phyloP scores from a whole-genome alignment of 2,329 filamentous ascomycete genomes.

The Xylariaceae sp. region DNA sequence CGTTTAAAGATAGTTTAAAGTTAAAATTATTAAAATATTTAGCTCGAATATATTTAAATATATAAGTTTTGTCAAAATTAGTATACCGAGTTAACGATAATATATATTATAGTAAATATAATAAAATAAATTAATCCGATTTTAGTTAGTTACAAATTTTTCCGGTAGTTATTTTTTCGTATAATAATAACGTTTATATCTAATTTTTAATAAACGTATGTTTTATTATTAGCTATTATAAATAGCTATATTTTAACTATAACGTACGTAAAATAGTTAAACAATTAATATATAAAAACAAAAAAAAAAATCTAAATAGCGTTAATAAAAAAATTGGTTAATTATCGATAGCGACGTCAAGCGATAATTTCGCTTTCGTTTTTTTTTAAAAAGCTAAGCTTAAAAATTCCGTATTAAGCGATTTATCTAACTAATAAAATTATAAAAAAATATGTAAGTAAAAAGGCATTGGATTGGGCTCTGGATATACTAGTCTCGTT shows the following conservation, averaged over 20 bases:
- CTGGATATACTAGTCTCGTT: neutral
- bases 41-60: neutral
- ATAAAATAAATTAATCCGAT: neutral
- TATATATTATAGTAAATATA: neutral
- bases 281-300: no score
- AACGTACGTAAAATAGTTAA: no score
- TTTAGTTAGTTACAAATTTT: neutral
- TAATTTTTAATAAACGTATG: no score
- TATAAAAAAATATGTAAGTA: neutral
- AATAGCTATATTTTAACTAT: no score
- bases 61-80: neutral
- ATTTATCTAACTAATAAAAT: neutral
- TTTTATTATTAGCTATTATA: no score
- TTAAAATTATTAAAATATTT: neutral
- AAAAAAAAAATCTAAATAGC: no score
- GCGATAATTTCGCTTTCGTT: neutral
- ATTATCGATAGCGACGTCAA: neutral
- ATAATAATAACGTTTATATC: neutral
- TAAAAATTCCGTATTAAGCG: neutral
- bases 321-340: neutral
- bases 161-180: neutral
- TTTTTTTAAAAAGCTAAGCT: neutral
- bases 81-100: neutral
- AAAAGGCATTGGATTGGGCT: no score
- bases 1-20: neutral